Evolutionary conservation across 2,329 filamentous ascomycete genomes (phyloP).

Genomic region (Chalara sp.): DNA sequence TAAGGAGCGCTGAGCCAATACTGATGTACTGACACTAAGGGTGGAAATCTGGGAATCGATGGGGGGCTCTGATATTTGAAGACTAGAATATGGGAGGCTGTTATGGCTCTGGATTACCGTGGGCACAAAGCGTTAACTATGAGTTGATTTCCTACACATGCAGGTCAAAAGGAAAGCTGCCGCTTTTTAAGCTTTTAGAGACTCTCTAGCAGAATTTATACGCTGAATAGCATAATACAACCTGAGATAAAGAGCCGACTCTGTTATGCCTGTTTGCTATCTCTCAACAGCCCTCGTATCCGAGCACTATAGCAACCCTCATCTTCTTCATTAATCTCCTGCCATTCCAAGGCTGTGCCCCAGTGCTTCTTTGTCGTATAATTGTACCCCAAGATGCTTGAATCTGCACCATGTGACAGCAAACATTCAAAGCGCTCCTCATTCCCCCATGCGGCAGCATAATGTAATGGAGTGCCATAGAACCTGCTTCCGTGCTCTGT

Average conservation of each 20-base stretch:
- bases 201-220: too few relatives aligned
- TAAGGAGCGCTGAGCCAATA: too few relatives aligned
- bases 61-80: too few relatives aligned
- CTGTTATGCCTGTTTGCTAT: not conserved
- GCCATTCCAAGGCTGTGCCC: not conserved
- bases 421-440: not conserved
- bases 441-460: not conserved
- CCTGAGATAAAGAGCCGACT: not conserved
- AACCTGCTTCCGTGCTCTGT: not conserved
- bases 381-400: not conserved
- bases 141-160: too few relatives aligned
- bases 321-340: not conserved
- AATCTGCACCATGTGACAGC: not conserved
- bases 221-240: too few relatives aligned
- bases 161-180: too few relatives aligned
- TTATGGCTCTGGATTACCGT: too few relatives aligned
- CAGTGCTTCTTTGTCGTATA: not conserved
- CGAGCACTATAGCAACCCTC: not conserved
- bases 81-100: too few relatives aligned
- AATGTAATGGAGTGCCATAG: not conserved
- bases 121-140: too few relatives aligned
- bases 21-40: too few relatives aligned
- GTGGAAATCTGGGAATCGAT: too few relatives aligned
- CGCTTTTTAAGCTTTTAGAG: too few relatives aligned
- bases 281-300: not conserved